Conservation (phyloP, 306 rosid genomes). For the Fagus sylvatica region DNA sequence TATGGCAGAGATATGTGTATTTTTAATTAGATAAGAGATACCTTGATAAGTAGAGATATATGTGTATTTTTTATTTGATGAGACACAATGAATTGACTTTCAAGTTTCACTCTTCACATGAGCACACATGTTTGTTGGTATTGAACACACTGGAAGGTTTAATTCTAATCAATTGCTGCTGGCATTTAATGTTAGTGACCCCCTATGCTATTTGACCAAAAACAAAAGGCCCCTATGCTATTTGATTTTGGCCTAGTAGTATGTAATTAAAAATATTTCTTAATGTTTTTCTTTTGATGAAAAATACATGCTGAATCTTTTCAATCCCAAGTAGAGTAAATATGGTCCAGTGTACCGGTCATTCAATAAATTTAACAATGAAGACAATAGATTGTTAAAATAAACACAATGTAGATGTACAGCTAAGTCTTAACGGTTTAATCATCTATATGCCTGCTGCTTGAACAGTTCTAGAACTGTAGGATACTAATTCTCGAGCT, state of each 20-base stretch:
- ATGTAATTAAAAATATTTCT: no score
- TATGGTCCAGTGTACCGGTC: not conserved
- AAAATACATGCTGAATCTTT: not conserved
- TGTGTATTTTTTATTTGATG: not conserved
- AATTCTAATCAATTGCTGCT: no score
- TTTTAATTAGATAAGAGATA: not conserved
- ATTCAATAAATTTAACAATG: no score
- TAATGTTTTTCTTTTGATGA: no score
- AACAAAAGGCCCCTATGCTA: no score
- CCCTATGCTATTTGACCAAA: no score
- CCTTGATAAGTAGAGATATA: conserved; percentile 6
- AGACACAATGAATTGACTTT: not conserved
- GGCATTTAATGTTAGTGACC: no score
- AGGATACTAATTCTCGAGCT: not conserved
- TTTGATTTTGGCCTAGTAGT: no score
- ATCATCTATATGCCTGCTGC: not conserved
- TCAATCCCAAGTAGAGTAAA: not conserved
- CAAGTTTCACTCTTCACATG: conserved; percentile 31
- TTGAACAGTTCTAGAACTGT: not conserved
- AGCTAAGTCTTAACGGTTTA: no score
- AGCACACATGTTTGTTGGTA: conserved; percentile 33
- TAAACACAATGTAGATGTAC: no score
- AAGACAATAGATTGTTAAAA: no score
- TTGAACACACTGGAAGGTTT: conserved; percentile 3
- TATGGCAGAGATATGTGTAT: conserved; percentile 3